Conservation (phyloP, 768 basidiomycete species). For the Boletus barrowsii region DNA sequence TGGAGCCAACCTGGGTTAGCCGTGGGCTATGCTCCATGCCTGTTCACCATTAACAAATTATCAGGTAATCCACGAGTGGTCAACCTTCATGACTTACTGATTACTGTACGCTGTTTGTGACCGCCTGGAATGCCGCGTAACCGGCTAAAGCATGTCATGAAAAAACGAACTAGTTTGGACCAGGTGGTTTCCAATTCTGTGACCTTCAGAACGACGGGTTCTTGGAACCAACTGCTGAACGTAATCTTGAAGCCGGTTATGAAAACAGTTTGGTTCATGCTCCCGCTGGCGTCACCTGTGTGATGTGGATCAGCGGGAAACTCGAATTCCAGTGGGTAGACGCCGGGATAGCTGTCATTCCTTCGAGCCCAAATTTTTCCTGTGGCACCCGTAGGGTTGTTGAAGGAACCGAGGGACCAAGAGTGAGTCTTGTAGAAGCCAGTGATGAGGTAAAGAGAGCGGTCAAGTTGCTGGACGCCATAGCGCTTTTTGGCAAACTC, state of each 20-base stretch:
- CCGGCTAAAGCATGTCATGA: neutral
- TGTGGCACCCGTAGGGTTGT: neutral
- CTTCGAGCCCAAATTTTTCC: neutral
- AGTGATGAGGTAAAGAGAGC: constrained; percentile 1
- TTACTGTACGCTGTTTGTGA: neutral
- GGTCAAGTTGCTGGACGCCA: neutral
- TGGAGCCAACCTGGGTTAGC: neutral
- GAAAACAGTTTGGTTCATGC: neutral
- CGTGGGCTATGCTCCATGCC: neutral
- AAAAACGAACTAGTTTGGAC: neutral
- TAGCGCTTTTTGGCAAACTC: neutral
- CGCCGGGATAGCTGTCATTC: neutral
- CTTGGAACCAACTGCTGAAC: neutral
- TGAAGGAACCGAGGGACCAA: constrained; percentile 1
- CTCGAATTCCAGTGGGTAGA: neutral
- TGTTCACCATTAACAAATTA: neutral
- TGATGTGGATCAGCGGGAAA: neutral
- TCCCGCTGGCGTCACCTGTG: neutral
- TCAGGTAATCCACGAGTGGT: neutral
- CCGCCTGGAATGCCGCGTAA: neutral
- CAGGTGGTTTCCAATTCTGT: neutral
- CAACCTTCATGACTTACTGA: neutral
- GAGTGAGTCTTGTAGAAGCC: neutral
- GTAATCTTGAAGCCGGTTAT: neutral
- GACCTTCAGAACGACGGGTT: neutral